phyloP scores from a whole-genome alignment of 306 rosid species.

The Fragaria ananassa region DNA sequence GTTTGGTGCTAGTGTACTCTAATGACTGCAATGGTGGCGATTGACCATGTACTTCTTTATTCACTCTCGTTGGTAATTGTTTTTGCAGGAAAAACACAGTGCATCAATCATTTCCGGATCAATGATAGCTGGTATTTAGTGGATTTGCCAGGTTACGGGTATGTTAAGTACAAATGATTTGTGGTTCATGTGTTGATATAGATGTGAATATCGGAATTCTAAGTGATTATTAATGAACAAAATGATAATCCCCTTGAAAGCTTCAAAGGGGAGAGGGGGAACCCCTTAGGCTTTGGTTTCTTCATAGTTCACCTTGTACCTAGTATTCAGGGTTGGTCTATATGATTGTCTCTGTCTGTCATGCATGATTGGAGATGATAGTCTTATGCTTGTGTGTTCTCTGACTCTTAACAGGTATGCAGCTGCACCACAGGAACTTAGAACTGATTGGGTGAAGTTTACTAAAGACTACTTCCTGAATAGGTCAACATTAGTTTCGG shows the following conservation, averaged over 20 bases:
- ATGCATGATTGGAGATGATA: background rate
- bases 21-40: background rate
- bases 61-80: conserved; percentile 1
- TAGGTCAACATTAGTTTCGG: conserved; percentile 78
- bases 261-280: too few relatives aligned
- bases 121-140: conserved; percentile 91
- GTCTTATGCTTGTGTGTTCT: background rate
- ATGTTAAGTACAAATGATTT: conserved; percentile 28
- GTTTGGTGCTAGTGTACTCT: background rate
- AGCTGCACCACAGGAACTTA: conserved; percentile 84
- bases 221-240: background rate
- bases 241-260: background rate
- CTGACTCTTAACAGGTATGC: conserved; percentile 60
- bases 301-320: background rate
- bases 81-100: conserved; percentile 86
- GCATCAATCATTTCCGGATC: conserved; percentile 93
- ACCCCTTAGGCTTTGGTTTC: background rate
- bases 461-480: conserved; percentile 88
- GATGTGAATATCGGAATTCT: background rate
- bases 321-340: background rate
- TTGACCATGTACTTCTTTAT: background rate
- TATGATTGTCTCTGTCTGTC: background rate
- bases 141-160: conserved; percentile 99
- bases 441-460: conserved; percentile 84
- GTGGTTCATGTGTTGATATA: background rate